Evolutionary conservation across 805 yeast species (phyloP).

Genomic region (Saccharomycopsis sp.): DNA sequence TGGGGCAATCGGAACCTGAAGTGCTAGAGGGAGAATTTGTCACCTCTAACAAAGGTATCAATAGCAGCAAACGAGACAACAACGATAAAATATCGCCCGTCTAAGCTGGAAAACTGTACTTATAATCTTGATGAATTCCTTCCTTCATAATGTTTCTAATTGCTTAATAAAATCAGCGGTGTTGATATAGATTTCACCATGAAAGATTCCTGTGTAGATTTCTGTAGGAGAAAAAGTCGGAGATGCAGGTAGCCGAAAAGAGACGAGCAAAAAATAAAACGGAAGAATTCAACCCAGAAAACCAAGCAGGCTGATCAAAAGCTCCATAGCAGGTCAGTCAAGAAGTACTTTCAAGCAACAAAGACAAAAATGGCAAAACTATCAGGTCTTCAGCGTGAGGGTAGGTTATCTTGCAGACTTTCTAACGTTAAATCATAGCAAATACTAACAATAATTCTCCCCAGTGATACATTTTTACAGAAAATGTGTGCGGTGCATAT

Average conservation of each 20-base stretch:
- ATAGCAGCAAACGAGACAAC: neutral
- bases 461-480: conserved; percentile 20
- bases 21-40: conserved; percentile 30
- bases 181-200: neutral
- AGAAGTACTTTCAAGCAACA: neutral
- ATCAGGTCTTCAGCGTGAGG: conserved; percentile 21
- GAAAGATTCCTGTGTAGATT: neutral
- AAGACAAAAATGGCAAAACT: conserved; percentile 16
- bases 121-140: neutral
- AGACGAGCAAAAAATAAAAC: neutral
- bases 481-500: conserved; percentile 17
- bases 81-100: neutral
- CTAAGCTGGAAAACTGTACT: neutral
- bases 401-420: conserved; percentile 8
- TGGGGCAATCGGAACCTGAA: conserved; percentile 24
- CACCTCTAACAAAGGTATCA: neutral
- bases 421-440: neutral
- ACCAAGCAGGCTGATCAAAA: neutral
- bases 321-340: neutral
- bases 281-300: neutral
- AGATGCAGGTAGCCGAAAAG: neutral
- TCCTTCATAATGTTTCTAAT: neutral
- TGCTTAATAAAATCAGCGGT: neutral
- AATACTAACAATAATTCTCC: neutral
- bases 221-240: neutral